Base-by-base conservation (phyloP, 768 basidiomycete species). In the Mycena leptocephala region DNA sequence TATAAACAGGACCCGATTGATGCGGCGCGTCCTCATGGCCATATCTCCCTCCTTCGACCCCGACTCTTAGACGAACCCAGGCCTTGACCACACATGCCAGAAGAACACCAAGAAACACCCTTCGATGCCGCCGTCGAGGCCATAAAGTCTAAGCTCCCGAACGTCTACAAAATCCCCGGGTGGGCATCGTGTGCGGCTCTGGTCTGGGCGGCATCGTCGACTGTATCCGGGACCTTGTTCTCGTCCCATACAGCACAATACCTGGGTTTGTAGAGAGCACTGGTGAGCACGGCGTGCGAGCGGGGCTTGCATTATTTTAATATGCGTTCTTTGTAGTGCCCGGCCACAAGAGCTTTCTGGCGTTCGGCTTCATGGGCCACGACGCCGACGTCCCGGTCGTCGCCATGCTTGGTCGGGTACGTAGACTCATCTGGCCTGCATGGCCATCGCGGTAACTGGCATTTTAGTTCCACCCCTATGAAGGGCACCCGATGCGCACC, bases 111-210 rank as follows among this genome's bases (percentile, higher is more conserved):
- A n/a, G 63, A 64, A 24, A 66, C 56, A 2, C 48, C 79, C 14
- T 76, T 76, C 75, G 76, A 59, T 16, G 72, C 69, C 10, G 67
- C 79, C 26, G 11, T 88, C 14, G 79, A 81, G 11, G 85, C 83
- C 11, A 84, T 89, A 53, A 79, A 72, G 33, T 79, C 81, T 5
- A 63, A 75, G 1, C 78, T 90, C 41, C 88, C 89, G 9, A 64
- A 14, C 79, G 80, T 16, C 88, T 94, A 11, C 87, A 84, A 32
- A 81, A 71, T n/a, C 96, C 96, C 13, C 87, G 87, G 39, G 90
- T 96, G 22, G 96, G 94, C 24, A 95, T 97, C 79, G 92, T 97
- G 32, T 97, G 96, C 82, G 96, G 97, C 71, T 95, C 94, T 1
- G 96, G 97, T 4, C 86, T 97, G 64, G 92, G 92, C 80, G 95